phyloP scores from a whole-genome alignment of 805 yeast species.

The Alloascoidea africana region DNA sequence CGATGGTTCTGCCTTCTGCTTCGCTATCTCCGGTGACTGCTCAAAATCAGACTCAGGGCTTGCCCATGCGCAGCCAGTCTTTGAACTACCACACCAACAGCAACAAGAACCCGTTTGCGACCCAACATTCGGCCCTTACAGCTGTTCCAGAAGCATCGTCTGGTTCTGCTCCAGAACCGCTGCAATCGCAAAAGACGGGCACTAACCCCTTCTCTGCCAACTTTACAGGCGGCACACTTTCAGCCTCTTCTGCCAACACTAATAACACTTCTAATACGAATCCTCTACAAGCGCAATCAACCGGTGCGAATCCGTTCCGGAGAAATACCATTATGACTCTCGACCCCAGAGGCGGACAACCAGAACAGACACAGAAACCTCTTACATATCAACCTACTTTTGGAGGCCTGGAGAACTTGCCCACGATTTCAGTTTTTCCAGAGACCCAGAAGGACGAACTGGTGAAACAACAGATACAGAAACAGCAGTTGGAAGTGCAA shows the following conservation, averaged over 20 bases:
- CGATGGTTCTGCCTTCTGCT: conserved; percentile 3
- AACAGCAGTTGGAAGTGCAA: conserved; percentile 6
- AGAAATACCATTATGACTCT: conserved; percentile 8
- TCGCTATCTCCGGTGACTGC: conserved; percentile 4
- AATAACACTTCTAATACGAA: conserved; percentile 12
- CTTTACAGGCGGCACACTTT: conserved; percentile 18
- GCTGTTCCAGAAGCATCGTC: conserved; percentile 10
- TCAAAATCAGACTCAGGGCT: conserved; percentile 4
- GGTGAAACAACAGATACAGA: conserved; percentile 14
- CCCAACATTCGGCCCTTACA: conserved; percentile 9
- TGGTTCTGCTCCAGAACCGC: conserved; percentile 11
- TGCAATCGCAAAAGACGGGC: conserved; percentile 15
- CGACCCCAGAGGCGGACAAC: conserved; percentile 12
- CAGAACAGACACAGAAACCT: conserved; percentile 18
- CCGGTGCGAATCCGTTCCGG: conserved; percentile 52
- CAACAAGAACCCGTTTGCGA: conserved; percentile 7
- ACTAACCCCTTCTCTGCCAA: conserved; percentile 28
- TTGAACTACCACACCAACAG: conserved; percentile 3
- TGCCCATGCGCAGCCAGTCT: conserved; percentile 4
- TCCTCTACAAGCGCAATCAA: conserved; percentile 20
- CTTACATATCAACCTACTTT: conserved; percentile 38
- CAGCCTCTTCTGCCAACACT: conserved; percentile 20
- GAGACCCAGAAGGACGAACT: conserved; percentile 32
- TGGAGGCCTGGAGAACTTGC: conserved; percentile 56
- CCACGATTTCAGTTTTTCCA: conserved; percentile 56